phyloP scores from a whole-genome alignment of 768 basidiomycete genomes.

The Saitozyma sp. region DNA sequence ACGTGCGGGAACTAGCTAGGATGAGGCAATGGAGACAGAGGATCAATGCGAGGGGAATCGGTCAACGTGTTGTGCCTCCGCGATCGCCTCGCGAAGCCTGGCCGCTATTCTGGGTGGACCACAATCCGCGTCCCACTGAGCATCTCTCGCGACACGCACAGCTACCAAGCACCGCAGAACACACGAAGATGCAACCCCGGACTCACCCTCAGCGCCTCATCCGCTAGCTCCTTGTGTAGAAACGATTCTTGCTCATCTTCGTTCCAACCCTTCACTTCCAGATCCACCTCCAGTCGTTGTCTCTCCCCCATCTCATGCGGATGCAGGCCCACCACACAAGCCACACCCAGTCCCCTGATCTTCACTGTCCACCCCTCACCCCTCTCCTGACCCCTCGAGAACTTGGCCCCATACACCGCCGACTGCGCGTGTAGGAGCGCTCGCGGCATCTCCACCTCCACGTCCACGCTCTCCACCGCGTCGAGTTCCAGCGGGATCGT shows the following conservation, averaged over 20 bases:
- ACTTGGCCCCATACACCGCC: constrained; percentile 49
- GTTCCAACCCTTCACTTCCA: constrained; percentile 40
- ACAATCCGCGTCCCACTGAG: no score
- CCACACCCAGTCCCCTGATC: constrained; percentile 59
- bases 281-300: constrained; percentile 63
- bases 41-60: no score
- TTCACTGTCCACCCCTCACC: constrained; percentile 47
- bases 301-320: constrained; percentile 65
- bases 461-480: constrained; percentile 52
- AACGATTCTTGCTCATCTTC: constrained; percentile 23
- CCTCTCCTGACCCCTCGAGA: constrained; percentile 31
- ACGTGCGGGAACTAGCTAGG: no score
- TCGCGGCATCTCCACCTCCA: constrained; percentile 59
- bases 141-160: no score
- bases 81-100: no score
- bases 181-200: not conserved
- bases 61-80: no score
- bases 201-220: constrained; percentile 53
- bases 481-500: constrained; percentile 52
- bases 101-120: no score
- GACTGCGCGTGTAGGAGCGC: constrained; percentile 60
- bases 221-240: constrained; percentile 57
- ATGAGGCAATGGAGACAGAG: no score
- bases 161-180: not conserved
- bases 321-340: constrained; percentile 68